A percentile compares a stretch with the other conserved stretches of the same genome.
Evolutionary conservation across 2,329 filamentous ascomycete genomes (phyloP).

Genomic region (Aotearoamyces nothofagi): DNA sequence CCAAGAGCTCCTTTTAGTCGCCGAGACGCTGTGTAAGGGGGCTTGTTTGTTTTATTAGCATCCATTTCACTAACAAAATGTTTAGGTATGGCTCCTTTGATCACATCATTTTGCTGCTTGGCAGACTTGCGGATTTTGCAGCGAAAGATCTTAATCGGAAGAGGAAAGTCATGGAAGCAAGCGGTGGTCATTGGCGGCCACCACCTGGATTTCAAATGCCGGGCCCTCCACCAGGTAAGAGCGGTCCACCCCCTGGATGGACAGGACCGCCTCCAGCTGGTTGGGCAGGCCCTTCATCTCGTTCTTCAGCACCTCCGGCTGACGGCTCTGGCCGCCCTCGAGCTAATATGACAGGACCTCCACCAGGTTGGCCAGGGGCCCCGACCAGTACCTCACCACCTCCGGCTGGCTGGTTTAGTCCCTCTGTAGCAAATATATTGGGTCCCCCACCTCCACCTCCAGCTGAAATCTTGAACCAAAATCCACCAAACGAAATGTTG

Average conservation of each 20-base stretch:
- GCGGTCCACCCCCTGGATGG: not conserved
- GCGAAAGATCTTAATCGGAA: slow-evolving; percentile 69
- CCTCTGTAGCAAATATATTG: too few relatives aligned
- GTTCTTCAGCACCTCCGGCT: not conserved
- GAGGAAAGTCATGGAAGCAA: slow-evolving; percentile 44
- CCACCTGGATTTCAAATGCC: slow-evolving; percentile 5
- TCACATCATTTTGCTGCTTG: slow-evolving; percentile 70
- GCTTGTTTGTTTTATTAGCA: too few relatives aligned
- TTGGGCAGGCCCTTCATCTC: too few relatives aligned
- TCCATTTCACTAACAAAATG: slow-evolving; percentile 9
- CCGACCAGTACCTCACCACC: too few relatives aligned
- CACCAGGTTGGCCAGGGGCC: too few relatives aligned
- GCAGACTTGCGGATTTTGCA: slow-evolving; percentile 64
- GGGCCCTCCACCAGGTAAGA: not conserved
- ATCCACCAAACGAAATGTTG: too few relatives aligned
- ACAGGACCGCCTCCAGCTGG: slow-evolving; percentile 6
- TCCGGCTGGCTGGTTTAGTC: too few relatives aligned
- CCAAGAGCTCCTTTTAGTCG: slow-evolving; percentile 69
- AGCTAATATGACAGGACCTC: too few relatives aligned
- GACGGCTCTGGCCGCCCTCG: not conserved
- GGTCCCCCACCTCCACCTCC: too few relatives aligned
- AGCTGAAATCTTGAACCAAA: too few relatives aligned
- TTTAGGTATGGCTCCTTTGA: slow-evolving; percentile 74
- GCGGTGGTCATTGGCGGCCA: slow-evolving; percentile 22
- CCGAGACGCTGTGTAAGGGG: slow-evolving; percentile 51